phyloP scores from a whole-genome alignment of 306 rosid genomes.

The Lithocarpus polystachyus region DNA sequence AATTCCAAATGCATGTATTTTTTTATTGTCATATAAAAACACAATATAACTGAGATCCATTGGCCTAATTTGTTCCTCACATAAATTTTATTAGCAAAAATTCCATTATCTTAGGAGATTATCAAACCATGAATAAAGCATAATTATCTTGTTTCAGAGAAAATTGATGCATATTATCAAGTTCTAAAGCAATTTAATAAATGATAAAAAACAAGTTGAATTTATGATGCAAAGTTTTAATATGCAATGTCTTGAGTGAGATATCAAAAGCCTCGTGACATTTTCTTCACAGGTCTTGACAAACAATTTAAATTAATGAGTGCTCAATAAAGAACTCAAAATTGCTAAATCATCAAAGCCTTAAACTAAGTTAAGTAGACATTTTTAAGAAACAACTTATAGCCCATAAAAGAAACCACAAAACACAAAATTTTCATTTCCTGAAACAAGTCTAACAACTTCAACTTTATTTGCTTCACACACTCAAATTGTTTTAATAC shows the following conservation, averaged over 20 bases:
- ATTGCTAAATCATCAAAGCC: neutral
- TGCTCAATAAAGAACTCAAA: neutral
- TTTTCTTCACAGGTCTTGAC: neutral
- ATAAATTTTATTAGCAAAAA: neutral
- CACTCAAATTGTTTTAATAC: neutral
- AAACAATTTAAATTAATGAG: neutral
- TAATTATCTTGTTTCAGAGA: neutral
- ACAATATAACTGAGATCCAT: too few relatives aligned
- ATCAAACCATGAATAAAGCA: neutral
- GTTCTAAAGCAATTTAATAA: too few relatives aligned
- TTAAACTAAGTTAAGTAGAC: too few relatives aligned
- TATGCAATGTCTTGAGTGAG: neutral
- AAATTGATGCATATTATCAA: neutral
- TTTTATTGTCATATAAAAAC: neutral
- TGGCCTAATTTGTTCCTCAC: too few relatives aligned
- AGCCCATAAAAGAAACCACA: neutral
- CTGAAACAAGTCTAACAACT: neutral
- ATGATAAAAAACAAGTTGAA: too few relatives aligned
- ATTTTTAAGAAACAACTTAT: neutral
- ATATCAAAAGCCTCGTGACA: neutral
- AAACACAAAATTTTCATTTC: neutral
- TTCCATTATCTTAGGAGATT: neutral
- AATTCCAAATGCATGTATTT: neutral
- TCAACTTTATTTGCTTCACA: neutral
- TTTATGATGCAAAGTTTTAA: neutral